These are phyloP conservation scores for Rhypophila decipiens DNA, from an alignment of 495 filamentous ascomycete species.

Conservation along the genomic window DNA sequence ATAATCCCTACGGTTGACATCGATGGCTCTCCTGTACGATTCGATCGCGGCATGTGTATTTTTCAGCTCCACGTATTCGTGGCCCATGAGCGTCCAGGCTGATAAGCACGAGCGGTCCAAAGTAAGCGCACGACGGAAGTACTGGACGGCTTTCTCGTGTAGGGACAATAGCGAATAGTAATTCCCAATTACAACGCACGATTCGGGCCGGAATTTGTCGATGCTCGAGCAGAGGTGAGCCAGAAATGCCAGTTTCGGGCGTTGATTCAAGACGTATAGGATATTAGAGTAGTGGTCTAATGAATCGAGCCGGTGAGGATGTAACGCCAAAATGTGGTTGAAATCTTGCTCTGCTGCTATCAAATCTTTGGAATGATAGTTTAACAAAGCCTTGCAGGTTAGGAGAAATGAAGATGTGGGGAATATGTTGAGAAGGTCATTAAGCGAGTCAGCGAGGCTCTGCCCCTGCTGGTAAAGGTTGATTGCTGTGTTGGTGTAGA, in stretches of 20 bases:
- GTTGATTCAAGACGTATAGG: slow-evolving; percentile 80
- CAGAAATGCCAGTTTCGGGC: slow-evolving; percentile 85
- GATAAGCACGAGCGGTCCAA: slow-evolving; percentile 87
- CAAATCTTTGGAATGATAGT: slow-evolving; percentile 92
- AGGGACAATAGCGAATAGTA: slow-evolving; percentile 90
- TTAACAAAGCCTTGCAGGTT: slow-evolving; percentile 79
- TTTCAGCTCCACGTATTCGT: slow-evolving; percentile 98
- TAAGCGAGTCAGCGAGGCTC: slow-evolving; percentile 62
- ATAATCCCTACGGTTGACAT: slow-evolving; percentile 94
- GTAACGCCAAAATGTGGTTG: slow-evolving; percentile 64
- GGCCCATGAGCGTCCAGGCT: slow-evolving; percentile 98
- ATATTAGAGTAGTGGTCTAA: slow-evolving; percentile 96
- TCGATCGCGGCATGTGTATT: slow-evolving; percentile 99
- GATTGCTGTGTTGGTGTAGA: slow-evolving; percentile 81
- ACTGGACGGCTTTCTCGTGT: slow-evolving; percentile 97
- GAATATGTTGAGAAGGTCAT: slow-evolving; percentile 73
- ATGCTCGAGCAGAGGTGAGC: slow-evolving; percentile 83
- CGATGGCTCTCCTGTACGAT: slow-evolving; percentile 90
- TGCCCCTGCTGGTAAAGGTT: slow-evolving; percentile 84
- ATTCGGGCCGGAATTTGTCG: slow-evolving; percentile 95
- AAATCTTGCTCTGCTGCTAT: slow-evolving; percentile 82
- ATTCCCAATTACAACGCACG: slow-evolving; percentile 94
- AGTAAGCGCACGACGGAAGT: slow-evolving; percentile 94
- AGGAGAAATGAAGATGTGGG: slow-evolving; percentile 81
- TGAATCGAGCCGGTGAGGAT: slow-evolving; percentile 83